Evolutionary conservation across 208 protist species (phyloP), one percentile per base, ranked within the genome.

Genomic region (Trypanosomatidae sp.): DNA sequence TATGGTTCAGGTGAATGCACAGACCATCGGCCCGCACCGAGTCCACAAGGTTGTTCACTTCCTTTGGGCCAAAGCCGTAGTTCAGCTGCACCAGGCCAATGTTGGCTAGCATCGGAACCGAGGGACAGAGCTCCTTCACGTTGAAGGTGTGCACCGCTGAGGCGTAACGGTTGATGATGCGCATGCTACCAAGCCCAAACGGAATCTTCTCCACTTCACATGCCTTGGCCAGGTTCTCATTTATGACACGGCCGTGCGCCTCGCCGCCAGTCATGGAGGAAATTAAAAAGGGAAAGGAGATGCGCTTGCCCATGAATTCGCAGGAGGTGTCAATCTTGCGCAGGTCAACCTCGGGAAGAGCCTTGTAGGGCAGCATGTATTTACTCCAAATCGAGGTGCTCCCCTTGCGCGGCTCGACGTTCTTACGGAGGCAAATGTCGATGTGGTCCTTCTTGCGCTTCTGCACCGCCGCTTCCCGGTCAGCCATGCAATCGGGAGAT

Each of bases 211-310:
- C 90, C 2, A 83, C 88, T 66, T 97, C 91, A 70, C 94, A 97
- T 0, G 91, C 94, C 72, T 90, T 92, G 15, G 94, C 94, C 19
- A 97, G 69, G 77, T 96, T 97, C 50, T 95, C 87, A 81, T 97
- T 97, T 69, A 97, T 97, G 52, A 87, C 77, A n/a, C 94, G 84
- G 25, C 94, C 94, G 77, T 97, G 89, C 4, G 80, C 88, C 76
- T 97, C 91, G 30, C 94, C 94, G 39, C 94, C 94, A 9, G 94
- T 97, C 91, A 97, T 97, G 39, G 90, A 95, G 41, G 91, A 94
- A 28, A 97, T 85, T 69, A 96, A 85, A 65, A 97, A 92, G 19
- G 94, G 94, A 65, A 95, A 95, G 17, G 94, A 90, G 49, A 95
- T 83, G 19, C 75, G 83, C 68, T 85, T 84, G 22, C 88, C 89